Percentiles rank a stretch among this genome's conserved stretches.
Evolutionary conservation across 768 basidiomycete genomes (phyloP).

Genomic region (Termitomyces sp.): DNA sequence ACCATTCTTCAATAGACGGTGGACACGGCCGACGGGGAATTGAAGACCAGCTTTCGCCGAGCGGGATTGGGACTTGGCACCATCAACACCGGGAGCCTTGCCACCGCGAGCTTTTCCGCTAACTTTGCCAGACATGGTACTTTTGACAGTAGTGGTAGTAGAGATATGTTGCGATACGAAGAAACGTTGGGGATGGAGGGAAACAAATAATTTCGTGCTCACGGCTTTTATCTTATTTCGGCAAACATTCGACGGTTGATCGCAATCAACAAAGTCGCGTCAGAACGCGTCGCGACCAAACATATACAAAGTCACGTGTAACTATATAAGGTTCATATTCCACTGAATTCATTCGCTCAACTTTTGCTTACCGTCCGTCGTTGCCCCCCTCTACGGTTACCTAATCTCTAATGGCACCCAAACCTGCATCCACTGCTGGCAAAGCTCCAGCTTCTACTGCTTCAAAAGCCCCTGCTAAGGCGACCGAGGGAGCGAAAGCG

Average conservation of each 20-base stretch:
- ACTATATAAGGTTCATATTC: constrained; percentile 24
- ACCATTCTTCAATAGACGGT: constrained; percentile 70
- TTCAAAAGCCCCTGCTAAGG: constrained; percentile 71
- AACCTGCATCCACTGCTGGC: constrained; percentile 81
- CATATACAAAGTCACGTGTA: constrained; percentile 28
- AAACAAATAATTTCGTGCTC: neutral
- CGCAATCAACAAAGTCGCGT: constrained; percentile 32
- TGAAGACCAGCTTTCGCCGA: constrained; percentile 61
- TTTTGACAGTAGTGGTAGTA: neutral
- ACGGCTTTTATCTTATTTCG: constrained; percentile 21
- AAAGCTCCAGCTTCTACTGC: constrained; percentile 70
- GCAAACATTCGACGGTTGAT: constrained; percentile 2
- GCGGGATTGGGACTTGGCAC: constrained; percentile 50
- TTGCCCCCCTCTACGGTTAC: constrained; percentile 1
- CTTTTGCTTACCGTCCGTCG: constrained; percentile 15
- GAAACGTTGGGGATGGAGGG: constrained; percentile 6
- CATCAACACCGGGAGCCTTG: constrained; percentile 32
- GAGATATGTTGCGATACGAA: constrained; percentile 6
- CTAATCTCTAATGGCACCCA: constrained; percentile 47
- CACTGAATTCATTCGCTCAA: constrained; percentile 10
- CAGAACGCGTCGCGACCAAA: constrained; percentile 28
- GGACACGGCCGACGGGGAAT: constrained; percentile 82
- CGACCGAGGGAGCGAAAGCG: constrained; percentile 57
- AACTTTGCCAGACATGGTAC: constrained; percentile 31
- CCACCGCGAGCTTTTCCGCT: constrained; percentile 25